Percentiles rank a stretch among this genome's conserved stretches.
These are phyloP conservation scores for Logfia minima DNA, from an alignment of 129 eudicot genomes.

Conservation along the genomic window DNA sequence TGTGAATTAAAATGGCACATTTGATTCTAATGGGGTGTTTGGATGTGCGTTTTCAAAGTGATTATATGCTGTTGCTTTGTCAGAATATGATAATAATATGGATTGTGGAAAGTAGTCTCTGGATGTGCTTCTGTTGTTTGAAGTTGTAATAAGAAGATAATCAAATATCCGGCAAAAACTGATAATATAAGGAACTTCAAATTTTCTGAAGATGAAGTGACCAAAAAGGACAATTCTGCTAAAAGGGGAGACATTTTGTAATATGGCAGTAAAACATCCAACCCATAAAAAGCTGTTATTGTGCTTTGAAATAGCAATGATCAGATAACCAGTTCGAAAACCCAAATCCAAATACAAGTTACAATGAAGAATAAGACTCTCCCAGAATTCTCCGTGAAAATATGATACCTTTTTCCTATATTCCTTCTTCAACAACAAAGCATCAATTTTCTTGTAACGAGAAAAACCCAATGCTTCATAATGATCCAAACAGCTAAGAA, in stretches of 20 bases:
- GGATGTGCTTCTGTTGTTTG: background rate
- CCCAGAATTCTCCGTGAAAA: background rate
- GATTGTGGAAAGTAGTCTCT: background rate
- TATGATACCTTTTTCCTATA: slow-evolving; percentile 73
- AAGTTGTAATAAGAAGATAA: background rate
- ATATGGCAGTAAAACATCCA: background rate
- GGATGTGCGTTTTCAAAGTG: background rate
- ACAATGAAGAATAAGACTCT: background rate
- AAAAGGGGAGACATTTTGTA: background rate
- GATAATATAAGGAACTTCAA: background rate
- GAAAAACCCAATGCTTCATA: slow-evolving; percentile 79
- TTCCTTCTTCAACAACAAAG: slow-evolving; percentile 71
- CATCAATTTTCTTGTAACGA: slow-evolving; percentile 62
- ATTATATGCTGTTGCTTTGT: background rate
- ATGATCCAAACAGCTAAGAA: slow-evolving; percentile 64
- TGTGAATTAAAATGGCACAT: background rate
- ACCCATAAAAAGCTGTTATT: background rate
- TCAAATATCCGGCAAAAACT: background rate
- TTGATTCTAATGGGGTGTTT: background rate
- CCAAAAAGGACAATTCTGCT: background rate
- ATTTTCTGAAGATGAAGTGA: background rate
- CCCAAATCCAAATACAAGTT: background rate
- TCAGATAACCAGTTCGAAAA: background rate
- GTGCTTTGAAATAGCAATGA: background rate
- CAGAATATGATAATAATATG: background rate